Evolutionary conservation across 2,329 filamentous ascomycete species (phyloP), one percentile per base, ranked within the genome.

Genomic region (Xylariales sp.): DNA sequence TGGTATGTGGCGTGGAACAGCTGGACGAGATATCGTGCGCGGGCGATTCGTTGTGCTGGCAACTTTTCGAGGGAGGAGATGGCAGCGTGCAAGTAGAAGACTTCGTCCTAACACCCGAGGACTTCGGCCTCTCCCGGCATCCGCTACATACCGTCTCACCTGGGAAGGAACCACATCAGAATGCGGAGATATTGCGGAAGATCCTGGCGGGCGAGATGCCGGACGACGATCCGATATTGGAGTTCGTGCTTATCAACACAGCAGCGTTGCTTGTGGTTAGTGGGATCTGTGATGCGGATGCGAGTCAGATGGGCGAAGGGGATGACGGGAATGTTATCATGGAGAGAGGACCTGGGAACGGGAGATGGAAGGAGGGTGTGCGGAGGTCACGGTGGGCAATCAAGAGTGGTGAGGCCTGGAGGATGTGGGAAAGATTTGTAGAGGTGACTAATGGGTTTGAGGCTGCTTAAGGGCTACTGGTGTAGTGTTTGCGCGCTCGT

Each of bases 1-100:
- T 98, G 16, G 86, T 97, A 14, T 98, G 91, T 58, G 93, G 93
- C 31, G 84, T 86, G 51, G 94, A 97, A 67, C 88, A 97, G 53
- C 79, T 98, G 21, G 93, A 98, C 60, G 93, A 98, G 68, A 80
- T 98, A 47, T 93, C 86, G 54, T 96, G 91, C 53, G 93, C 91
- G 1, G 91, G 93, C 0, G 74, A 74, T 25, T 95, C 90, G 2
- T 82, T 86, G 55, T 95, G 90, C 74, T 98, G 93, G 93, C 81
- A 81, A 65, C 66, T 96, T 19, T 70, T 76, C 40, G 68, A 74
- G 16, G 60, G 27, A 34, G 60, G 28, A 51, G 49, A 63, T 55
- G 42, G 72, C 58, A 40, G 51, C 66, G 53, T 79, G 63, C 56
- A 77, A 41, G 73, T 94, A 29, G 82, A 90, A 51, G 80, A 84